These are phyloP conservation scores for Pseudogymnoascus sp. DNA, from an alignment of 2,329 filamentous ascomycete species.

Conservation along the genomic window DNA sequence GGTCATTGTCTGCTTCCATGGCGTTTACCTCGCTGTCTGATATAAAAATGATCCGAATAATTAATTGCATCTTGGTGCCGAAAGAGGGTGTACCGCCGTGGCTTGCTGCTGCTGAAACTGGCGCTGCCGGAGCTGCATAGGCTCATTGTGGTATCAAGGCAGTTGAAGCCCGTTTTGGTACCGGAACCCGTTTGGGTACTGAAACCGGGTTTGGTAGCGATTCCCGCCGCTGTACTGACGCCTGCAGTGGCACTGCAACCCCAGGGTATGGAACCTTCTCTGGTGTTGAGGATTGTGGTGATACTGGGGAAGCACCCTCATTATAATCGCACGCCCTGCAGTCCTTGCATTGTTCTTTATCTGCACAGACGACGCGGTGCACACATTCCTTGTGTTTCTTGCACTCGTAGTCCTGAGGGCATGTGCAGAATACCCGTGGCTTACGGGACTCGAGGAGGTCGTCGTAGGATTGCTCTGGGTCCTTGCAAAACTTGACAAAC, in stretches of 20 bases:
- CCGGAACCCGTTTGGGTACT: background rate
- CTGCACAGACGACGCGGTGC: background rate
- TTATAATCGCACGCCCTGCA: background rate
- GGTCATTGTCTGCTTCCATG: background rate
- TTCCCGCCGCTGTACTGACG: background rate
- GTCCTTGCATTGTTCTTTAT: background rate
- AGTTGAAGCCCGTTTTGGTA: background rate
- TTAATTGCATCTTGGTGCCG: background rate
- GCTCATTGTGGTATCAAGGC: background rate
- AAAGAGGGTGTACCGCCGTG: background rate
- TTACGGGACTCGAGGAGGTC: background rate
- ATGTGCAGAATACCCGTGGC: background rate
- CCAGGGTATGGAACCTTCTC: background rate
- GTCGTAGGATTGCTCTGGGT: background rate
- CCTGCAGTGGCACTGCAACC: background rate
- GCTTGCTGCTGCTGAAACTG: background rate
- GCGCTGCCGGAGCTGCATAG: background rate
- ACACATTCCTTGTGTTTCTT: background rate
- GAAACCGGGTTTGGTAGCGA: background rate
- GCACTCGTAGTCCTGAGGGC: background rate
- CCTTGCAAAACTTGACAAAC: background rate
- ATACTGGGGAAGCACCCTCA: background rate
- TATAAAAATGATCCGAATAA: background rate
- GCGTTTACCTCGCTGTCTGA: background rate
- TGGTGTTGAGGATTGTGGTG: background rate